Evolutionary conservation across 2,329 filamentous ascomycete genomes (phyloP), one percentile per base, ranked within the genome.

Genomic region (Thyridium curvatum): DNA sequence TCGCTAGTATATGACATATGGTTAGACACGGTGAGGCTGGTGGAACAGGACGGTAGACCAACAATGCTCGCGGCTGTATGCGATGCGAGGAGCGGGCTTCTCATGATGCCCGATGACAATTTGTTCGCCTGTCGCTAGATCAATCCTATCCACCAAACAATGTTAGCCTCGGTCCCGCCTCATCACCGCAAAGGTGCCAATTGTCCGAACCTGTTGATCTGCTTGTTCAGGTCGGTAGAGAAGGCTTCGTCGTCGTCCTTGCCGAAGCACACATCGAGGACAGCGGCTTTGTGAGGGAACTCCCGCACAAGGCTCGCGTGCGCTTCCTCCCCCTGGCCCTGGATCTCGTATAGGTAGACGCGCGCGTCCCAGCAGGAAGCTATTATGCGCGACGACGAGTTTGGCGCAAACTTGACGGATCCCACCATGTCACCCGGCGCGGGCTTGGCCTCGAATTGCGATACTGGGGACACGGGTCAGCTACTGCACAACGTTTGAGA

Each of bases 321-420:
- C 34, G 75, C 70, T 46, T 74, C 71, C 16, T 77, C 73, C 41
- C 73, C 74, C 45, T 68, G 67, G 34, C 64, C 63, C 14, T 69
- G 66, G 42, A 84, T 75, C 56, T 94, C 86, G 71, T 97, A 97
- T 38, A 91, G 72, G 63, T 96, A 94, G 40, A 94, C 79, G 59
- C 87, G 79, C 62, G 82, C 87, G 65, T 97, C 91, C 93, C 93
- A 98, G 40, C 89, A 95, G 10, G 90, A 84, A 51, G 91, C 90
- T n/a, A 94, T 77, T 30, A 98, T 74, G 51, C 82, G 84, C 39
- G 73, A 79, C 3, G 82, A 74, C n/a, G 82, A 79, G 44, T 74
- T 68, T 29, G 88, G 86, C 48, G 90, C 87, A 71, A 94, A 98
- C 55, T 80, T 80, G 54, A 97, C 70, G 17, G 88, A 74, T 35